Evolutionary conservation across 495 filamentous ascomycete species (phyloP), one percentile per base, ranked within the genome.

Genomic region (Xylaria cubensis): DNA sequence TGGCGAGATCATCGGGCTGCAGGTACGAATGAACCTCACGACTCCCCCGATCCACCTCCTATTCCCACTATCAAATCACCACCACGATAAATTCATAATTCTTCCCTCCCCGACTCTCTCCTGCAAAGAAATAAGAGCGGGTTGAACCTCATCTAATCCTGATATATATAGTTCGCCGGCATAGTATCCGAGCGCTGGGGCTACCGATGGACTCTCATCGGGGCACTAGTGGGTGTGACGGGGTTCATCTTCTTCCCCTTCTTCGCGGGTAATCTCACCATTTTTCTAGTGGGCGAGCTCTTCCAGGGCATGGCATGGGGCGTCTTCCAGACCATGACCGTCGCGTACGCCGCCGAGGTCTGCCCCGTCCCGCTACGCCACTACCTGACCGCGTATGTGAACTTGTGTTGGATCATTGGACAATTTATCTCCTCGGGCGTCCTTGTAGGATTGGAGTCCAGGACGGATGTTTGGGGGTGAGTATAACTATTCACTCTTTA

Each of bases 241-340:
- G 81, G 77, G 0, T 84, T 88, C 61, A 84, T 88, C 65, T 89
- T 88, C 79, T 82, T 90, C 68, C 80, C 83, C 3, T 89, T 91
- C 84, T 92, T 92, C 50, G 89, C 91, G 32, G 81, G 84, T 7
- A 89, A 82, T 66, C 84, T 93, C 48, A 78, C 87, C 50, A 77
- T 89, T 9, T 85, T 94, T 41, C 82, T 91, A 15, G 88, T 86
- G 8, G 91, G 88, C 46, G 91, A 91, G 77, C 86, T 94, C 44
- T 84, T 94, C 62, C 89, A 89, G 69, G 91, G 92, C 67, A 88
- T 94, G 73, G 90, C 91, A 4, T 93, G 90, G 90, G 92, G 92
- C 66, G 80, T 88, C 63, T 89, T 86, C 79, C 84, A 84, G 66
- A 86, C 85, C 21, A 81, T 88, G 70, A 84, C 84, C 0, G 82